Evolutionary conservation across 345 rosid species (phyloP), one percentile per base, ranked within the genome.

Genomic region (Salix dunnii): DNA sequence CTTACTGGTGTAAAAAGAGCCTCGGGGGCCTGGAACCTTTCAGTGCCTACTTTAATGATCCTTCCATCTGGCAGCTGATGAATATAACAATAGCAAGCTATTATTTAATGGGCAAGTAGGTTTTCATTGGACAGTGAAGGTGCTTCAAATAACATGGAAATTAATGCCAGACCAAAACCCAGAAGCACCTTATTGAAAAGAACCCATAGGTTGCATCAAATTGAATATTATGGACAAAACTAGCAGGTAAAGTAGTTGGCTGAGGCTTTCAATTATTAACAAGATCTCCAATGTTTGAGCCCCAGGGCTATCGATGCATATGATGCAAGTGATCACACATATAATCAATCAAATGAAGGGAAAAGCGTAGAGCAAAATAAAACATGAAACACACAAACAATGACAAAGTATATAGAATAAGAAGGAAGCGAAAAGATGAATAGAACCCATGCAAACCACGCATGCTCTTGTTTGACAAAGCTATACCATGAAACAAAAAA

Each of bases 1-100:
- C 90, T 84, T 83, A 95, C 99, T 31, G 98, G 99, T n/a, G 99
- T 91, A 75, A 96, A 96, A 65, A 96, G 93, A 48, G 99, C 99
- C 86, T 96, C 98, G 58, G 99, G 97, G 72, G 99, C 98, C 80
- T 96, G 98, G 82, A 96, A 96, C 78, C 99, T 83, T 88, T 96
- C 99, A n/a, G 99, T 96, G 74, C 99, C 98, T 74, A 93, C 97
- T 90, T 96, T 93, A 78, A 96, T 91, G 72, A 90, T 86, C 78
- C 98, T 89, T 76, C 98, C 98, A 87, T 96, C 99, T 80, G 99
- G 99, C 74, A 96, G 92, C 98, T 96, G 90, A 73, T 84, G 63
- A 77, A 67, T 66, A 62, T 10, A 72, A 71, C 55, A 75, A n/a
- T 18, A 60, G 73, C 38, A 72, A 16, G 40, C n/a, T 31, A 67